Evolutionary conservation across 768 basidiomycete genomes (phyloP), one percentile per base, ranked within the genome.

Genomic region (Gloeophyllum trabeum): DNA sequence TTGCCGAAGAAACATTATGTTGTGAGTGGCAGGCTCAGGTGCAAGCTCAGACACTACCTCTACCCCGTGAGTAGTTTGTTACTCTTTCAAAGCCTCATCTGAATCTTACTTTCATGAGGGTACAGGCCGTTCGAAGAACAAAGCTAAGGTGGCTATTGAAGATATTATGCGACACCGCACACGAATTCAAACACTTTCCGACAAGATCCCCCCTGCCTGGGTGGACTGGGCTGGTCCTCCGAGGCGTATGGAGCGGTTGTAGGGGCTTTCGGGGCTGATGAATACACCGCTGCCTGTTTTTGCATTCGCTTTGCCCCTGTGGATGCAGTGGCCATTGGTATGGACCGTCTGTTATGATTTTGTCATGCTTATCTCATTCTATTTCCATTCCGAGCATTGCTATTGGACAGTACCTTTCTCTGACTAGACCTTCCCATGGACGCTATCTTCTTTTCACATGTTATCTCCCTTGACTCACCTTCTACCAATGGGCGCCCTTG

Each of bases 151-250:
- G 28, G 28, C 28, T 7, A 7, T 30, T 16, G 28, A 30, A 30
- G 28, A 30, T 7, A 7, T 7, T 30, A 30, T 30, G 7, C 28
- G 28, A 30, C 7, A 30, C 28, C 28, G n/a, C n/a, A n/a, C n/a
- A n/a, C n/a, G n/a, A n/a, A n/a, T n/a, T n/a, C n/a, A n/a, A n/a
- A n/a, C n/a, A n/a, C n/a, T n/a, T n/a, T n/a, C n/a, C n/a, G n/a
- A n/a, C n/a, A n/a, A n/a, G n/a, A 53, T 23, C 37, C 58, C 55
- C 0, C 42, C 60, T 0, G 43, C 32, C 36, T 58, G 51, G 35
- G 55, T 55, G 4, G 56, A 37, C 10, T 37, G 36, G 10, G 7
- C 20, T 7, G 10, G 10, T 21, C 36, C 36, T 13, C 10, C 10
- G 12, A 37, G 10, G 10, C 20, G 7, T 6, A 37, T 37, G 10